Base-by-base conservation (phyloP, 306 rosid species). In the Trifolium dubium region DNA sequence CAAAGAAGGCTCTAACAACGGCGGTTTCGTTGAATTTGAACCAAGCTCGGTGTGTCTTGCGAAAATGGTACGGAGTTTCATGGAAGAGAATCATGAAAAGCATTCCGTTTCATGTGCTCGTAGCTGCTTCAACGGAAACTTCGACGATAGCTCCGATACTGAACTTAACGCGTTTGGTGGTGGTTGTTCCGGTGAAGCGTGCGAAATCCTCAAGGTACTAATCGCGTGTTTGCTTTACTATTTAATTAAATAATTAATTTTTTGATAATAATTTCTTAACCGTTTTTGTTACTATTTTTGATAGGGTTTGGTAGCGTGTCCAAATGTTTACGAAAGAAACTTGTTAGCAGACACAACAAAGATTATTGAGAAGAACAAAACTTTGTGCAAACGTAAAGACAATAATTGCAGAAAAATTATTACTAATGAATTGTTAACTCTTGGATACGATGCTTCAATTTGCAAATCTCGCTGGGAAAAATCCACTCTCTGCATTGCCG, bases 401-500 rank as follows among this genome's bases (percentile, higher is more conserved):
- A 78, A 79, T 51, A 49, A 65, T 64, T 85, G 92, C 81, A 85
- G 94, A 72, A 53, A 76, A 73, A 50, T 81, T 40, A 82, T 91
- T 8, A 61, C 82, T 12, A 85, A 89, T 34, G 88, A 85, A 19
- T 76, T 94, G 66, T 69, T 76, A 37, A 85, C 85, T 40, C 80
- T 89, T 29, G 98, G 96, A 72, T 91, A 89, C 69, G 94, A 91
- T 72, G 90, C 97, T 29, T 88, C 90, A 2, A 13, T 89, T 58
- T 89, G 97, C 87, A 91, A 87, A 80, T 88, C 96, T 72, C 92
- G 92, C 64, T 94, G 98, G 98, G 90, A 88, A 56, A 94, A 94
- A 81, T 83, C 91, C 4, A 66, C 87, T 47, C 77, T 83, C 67
- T 82, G 43, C 63, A 92, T 91, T 4, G 83, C 96, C 0, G 98